phyloP scores from a whole-genome alignment of 2,329 filamentous ascomycete species.

The Thelonectria olida region DNA sequence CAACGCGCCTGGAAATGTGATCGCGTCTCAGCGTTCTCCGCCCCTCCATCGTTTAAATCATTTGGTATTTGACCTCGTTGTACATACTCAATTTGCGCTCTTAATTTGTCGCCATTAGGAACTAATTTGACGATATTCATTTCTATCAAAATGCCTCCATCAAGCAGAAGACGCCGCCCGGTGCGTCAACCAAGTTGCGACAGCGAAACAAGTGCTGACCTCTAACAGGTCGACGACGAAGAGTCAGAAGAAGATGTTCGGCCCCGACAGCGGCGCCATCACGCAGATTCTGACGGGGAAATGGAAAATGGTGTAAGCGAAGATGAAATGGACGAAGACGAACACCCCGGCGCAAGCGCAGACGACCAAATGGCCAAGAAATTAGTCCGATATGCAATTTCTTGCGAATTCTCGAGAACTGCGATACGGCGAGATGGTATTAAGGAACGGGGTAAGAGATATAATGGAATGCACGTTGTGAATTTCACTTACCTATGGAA shows the following conservation, averaged over 20 bases:
- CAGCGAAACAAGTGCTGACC: slow-evolving; percentile 10
- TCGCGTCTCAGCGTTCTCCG: slow-evolving; percentile 24
- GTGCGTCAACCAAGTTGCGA: slow-evolving; percentile 36
- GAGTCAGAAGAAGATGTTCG: slow-evolving; percentile 46
- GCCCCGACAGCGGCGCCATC: slow-evolving; percentile 44
- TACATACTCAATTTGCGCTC: no score
- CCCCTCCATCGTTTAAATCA: background rate
- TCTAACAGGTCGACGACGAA: slow-evolving; percentile 37
- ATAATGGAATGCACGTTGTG: accelerated
- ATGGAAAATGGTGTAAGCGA: slow-evolving; percentile 50
- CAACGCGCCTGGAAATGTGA: slow-evolving; percentile 23
- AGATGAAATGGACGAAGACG: slow-evolving; percentile 45
- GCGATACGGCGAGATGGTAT: slow-evolving; percentile 70
- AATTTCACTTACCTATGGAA: slow-evolving; percentile 14
- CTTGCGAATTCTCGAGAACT: slow-evolving; percentile 71
- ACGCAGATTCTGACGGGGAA: slow-evolving; percentile 43
- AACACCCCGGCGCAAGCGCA: slow-evolving; percentile 46
- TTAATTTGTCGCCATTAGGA: background rate
- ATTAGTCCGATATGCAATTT: slow-evolving; percentile 73
- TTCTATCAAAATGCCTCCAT: slow-evolving; percentile 42
- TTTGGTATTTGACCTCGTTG: no score
- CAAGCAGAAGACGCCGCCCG: slow-evolving; percentile 44
- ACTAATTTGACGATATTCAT: background rate
- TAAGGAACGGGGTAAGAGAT: slow-evolving; percentile 64
- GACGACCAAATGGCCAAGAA: slow-evolving; percentile 69